A percentile compares a stretch with the other conserved stretches of the same genome.
These are phyloP conservation scores for Caloboletus firmus DNA, from an alignment of 1,284 basidiomycete species.

Conservation along the genomic window DNA sequence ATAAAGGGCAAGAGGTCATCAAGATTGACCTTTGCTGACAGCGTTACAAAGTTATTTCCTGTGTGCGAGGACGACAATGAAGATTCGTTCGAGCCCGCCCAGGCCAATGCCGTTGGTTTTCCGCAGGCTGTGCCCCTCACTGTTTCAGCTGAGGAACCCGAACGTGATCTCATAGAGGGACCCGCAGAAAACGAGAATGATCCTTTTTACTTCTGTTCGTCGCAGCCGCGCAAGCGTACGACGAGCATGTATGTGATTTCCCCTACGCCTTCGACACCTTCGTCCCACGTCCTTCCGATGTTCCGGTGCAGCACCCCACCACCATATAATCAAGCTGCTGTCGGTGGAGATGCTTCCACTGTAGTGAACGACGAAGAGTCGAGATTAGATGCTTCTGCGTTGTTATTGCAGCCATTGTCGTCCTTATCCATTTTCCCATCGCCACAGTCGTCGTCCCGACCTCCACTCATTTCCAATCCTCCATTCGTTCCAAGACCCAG, in stretches of 20 bases:
- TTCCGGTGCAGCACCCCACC: conserved; percentile 27
- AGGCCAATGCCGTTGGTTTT: conserved; percentile 18
- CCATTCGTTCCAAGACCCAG: conserved; percentile 26
- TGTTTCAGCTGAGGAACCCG: conserved; percentile 4
- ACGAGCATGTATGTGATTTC: conserved; percentile 28
- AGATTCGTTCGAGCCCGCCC: conserved; percentile 10
- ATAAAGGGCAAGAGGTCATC: conserved; percentile 16
- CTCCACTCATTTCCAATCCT: conserved; percentile 8
- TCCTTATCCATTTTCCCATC: conserved; percentile 14
- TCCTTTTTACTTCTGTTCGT: conserved; percentile 26
- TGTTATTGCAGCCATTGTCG: conserved; percentile 32
- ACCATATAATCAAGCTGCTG: conserved; percentile 23
- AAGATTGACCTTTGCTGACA: conserved; percentile 27
- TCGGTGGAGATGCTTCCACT: not conserved
- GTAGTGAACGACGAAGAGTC: not conserved
- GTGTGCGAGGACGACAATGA: conserved; percentile 35
- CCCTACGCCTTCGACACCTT: conserved; percentile 5
- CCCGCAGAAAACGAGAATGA: conserved; percentile 24
- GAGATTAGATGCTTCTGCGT: conserved; percentile 25
- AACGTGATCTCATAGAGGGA: not conserved
- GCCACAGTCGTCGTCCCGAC: conserved; percentile 3
- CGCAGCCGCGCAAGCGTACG: conserved; percentile 30
- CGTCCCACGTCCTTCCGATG: conserved; percentile 18
- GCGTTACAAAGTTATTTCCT: conserved; percentile 29
- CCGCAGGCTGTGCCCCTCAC: conserved; percentile 8